Evolutionary conservation across 1,284 basidiomycete species (phyloP).

Genomic region (Cutaneotrichosporon cutaneum): DNA sequence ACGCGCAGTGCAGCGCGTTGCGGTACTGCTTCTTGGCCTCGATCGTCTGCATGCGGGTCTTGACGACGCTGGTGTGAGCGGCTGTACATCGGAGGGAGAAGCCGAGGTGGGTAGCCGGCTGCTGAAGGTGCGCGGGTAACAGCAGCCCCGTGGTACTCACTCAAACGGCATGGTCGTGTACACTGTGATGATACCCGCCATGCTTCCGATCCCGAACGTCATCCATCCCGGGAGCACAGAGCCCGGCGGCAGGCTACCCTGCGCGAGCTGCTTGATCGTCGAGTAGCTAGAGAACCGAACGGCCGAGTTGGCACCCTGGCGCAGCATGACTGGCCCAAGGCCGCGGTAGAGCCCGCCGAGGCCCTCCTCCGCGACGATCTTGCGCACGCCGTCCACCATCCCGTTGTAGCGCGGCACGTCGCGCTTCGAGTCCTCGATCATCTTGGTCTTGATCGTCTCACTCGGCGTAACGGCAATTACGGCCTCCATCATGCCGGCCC

Average conservation of each 20-base stretch:
- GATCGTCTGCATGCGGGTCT: slow-evolving; percentile 95
- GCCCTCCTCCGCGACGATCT: slow-evolving; percentile 83
- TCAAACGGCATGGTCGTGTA: slow-evolving; percentile 87
- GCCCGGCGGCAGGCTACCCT: slow-evolving; percentile 77
- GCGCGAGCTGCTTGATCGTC: slow-evolving; percentile 87
- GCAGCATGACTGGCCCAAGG: slow-evolving; percentile 92
- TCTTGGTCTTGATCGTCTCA: slow-evolving; percentile 99
- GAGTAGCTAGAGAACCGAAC: slow-evolving; percentile 96
- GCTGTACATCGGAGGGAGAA: neutral
- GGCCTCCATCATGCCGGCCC: slow-evolving; percentile 93
- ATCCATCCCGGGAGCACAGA: slow-evolving; percentile 80
- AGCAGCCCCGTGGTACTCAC: slow-evolving; percentile 63
- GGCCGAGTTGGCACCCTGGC: slow-evolving; percentile 95
- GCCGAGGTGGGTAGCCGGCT: too few species aligned
- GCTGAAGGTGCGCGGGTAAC: too few species aligned
- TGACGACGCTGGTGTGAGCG: slow-evolving; percentile 71
- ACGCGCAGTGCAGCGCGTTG: slow-evolving; percentile 91
- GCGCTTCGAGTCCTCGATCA: slow-evolving; percentile 90
- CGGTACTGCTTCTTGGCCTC: slow-evolving; percentile 78
- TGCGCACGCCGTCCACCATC: slow-evolving; percentile 78
- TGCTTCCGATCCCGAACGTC: slow-evolving; percentile 90
- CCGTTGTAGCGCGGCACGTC: slow-evolving; percentile 81
- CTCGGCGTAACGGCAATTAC: slow-evolving; percentile 94
- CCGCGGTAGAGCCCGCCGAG: slow-evolving; percentile 79
- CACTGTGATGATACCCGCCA: slow-evolving; percentile 92